Evolutionary conservation across 495 filamentous ascomycete species (phyloP).

Genomic region (Aspergillus baeticus): DNA sequence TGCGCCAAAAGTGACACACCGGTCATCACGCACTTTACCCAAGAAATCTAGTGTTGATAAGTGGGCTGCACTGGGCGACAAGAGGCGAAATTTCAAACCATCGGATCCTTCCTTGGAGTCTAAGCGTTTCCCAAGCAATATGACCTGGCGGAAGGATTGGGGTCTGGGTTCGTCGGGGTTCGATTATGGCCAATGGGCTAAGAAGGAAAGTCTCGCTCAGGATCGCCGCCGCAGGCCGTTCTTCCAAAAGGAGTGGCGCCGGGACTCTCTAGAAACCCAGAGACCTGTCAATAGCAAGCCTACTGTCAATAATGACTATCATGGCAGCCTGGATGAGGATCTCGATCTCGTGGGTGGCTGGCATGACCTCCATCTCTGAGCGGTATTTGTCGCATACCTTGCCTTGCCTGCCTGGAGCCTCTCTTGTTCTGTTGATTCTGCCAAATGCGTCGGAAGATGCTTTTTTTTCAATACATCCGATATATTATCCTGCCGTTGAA

Average conservation of each 20-base stretch:
- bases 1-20: constrained; percentile 62
- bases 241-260: constrained; percentile 66
- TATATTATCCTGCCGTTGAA: not conserved
- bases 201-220: constrained; percentile 42
- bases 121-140: constrained; percentile 39
- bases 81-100: constrained; percentile 64
- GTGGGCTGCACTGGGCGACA: constrained; percentile 82
- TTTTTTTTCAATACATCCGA: constrained; percentile 4
- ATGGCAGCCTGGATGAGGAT: constrained; percentile 66
- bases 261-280: constrained; percentile 37
- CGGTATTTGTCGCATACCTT: constrained; percentile 1
- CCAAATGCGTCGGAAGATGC: constrained; percentile 5
- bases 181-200: constrained; percentile 47
- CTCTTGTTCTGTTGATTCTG: constrained; percentile 11
- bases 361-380: constrained; percentile 60
- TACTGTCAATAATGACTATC: constrained; percentile 28
- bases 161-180: constrained; percentile 55
- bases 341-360: constrained; percentile 90
- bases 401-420: not conserved
- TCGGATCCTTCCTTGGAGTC: constrained; percentile 39
- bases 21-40: constrained; percentile 51
- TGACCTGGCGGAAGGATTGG: constrained; percentile 50
- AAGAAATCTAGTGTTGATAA: constrained; percentile 68
- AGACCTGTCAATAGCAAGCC: constrained; percentile 31
- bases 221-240: constrained; percentile 40